These are phyloP conservation scores for Agaricus blazei DNA, from an alignment of 768 basidiomycete genomes.

Conservation along the genomic window DNA sequence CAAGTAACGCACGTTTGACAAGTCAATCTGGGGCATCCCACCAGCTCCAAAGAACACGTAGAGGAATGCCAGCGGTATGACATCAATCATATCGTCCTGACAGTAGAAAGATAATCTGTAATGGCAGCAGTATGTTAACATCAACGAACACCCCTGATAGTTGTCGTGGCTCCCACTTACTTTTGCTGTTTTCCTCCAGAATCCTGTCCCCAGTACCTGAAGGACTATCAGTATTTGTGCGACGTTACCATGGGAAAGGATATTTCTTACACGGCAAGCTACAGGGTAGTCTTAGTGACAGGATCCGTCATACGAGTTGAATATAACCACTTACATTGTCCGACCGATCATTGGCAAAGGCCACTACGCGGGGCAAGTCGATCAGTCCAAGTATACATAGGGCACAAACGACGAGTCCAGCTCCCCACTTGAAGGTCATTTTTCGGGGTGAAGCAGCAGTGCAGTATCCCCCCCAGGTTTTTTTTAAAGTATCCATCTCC, in stretches of 20 bases:
- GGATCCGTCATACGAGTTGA: neutral
- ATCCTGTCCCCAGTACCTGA: conserved; percentile 40
- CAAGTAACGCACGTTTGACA: conserved; percentile 45
- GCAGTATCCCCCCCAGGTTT: no score
- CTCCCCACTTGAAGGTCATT: conserved; percentile 4
- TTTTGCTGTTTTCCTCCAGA: conserved; percentile 32
- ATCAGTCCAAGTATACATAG: conserved; percentile 13
- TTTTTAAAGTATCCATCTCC: no score
- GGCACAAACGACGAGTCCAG: conserved; percentile 8
- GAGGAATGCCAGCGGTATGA: conserved; percentile 57
- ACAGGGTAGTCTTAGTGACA: neutral
- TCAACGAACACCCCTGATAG: neutral
- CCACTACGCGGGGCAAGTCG: conserved; percentile 16
- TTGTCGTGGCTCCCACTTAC: conserved; percentile 13
- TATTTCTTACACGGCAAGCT: conserved; percentile 33
- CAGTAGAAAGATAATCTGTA: conserved; percentile 53
- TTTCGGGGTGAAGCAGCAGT: neutral
- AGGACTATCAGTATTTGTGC: neutral
- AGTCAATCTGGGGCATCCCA: conserved; percentile 52
- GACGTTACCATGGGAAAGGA: neutral
- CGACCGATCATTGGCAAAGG: conserved; percentile 29
- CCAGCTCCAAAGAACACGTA: conserved; percentile 58
- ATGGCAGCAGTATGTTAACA: neutral
- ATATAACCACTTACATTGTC: conserved; percentile 28
- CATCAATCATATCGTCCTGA: conserved; percentile 57